Evolutionary conservation across 2,329 filamentous ascomycete genomes (phyloP).

Genomic region (Colletotrichum godetiae): DNA sequence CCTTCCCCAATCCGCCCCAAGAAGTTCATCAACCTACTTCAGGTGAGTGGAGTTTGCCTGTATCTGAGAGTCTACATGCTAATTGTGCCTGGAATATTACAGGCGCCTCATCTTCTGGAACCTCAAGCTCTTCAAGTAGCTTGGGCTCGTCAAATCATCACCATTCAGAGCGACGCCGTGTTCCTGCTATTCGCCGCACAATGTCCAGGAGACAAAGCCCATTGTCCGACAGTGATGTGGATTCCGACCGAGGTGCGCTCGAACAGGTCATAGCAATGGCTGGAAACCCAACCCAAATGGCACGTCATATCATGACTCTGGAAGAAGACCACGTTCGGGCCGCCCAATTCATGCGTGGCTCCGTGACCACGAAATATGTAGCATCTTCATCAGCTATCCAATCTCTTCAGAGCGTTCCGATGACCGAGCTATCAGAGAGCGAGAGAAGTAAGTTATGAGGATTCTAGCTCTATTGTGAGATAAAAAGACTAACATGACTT

Average conservation of each 20-base stretch:
- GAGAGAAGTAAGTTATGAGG: slow-evolving; percentile 58
- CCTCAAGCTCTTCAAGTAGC: slow-evolving; percentile 5
- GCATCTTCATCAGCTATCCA: slow-evolving; percentile 59
- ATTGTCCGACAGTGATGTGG: slow-evolving; percentile 16
- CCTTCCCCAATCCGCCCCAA: slow-evolving; percentile 7
- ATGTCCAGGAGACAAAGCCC: slow-evolving; percentile 23
- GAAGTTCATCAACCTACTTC: slow-evolving; percentile 1
- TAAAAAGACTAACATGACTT: slow-evolving; percentile 3
- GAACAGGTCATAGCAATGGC: slow-evolving; percentile 22
- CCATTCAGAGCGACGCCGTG: slow-evolving; percentile 13
- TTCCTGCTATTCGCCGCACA: slow-evolving; percentile 2
- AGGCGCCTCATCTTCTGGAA: neutral
- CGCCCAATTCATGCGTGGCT: slow-evolving; percentile 59
- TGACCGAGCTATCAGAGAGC: slow-evolving; percentile 55
- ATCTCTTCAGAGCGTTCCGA: slow-evolving; percentile 58
- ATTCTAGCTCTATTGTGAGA: neutral
- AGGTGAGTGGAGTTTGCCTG: slow-evolving; percentile 1
- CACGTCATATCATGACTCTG: neutral
- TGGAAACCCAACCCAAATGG: neutral
- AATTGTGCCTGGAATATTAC: neutral
- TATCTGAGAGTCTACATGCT: too few species aligned
- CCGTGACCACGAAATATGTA: slow-evolving; percentile 55
- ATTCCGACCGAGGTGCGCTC: slow-evolving; percentile 27
- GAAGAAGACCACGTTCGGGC: slow-evolving; percentile 45
- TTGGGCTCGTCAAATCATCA: neutral